Conservation (phyloP, 2,329 filamentous ascomycete genomes). For the Monilinia aucupariae region DNA sequence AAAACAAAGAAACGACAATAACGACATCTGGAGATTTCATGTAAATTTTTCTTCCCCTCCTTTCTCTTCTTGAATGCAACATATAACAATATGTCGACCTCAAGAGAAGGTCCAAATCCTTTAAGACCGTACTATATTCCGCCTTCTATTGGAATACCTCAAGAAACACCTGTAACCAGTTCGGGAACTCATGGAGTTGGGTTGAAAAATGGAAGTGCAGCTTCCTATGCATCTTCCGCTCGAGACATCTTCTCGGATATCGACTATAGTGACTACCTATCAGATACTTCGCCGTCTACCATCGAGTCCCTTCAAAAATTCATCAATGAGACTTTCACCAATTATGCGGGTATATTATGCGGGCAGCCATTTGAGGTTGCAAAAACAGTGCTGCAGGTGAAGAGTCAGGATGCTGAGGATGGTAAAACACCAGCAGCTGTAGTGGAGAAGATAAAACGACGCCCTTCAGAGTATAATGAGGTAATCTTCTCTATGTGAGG, state of each 20-base stretch:
- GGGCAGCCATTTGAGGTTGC: constrained; percentile 96
- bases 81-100: constrained; percentile 40
- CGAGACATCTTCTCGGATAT: constrained; percentile 84
- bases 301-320: constrained; percentile 70
- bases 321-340: constrained; percentile 81
- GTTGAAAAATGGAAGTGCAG: constrained; percentile 38
- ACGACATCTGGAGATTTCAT: not conserved
- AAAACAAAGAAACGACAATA: constrained; percentile 12
- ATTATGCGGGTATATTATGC: constrained; percentile 82
- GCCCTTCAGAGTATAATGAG: constrained; percentile 25
- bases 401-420: constrained; percentile 42
- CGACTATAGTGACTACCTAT: constrained; percentile 83
- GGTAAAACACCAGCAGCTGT: constrained; percentile 18
- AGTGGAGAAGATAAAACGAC: constrained; percentile 18
- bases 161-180: constrained; percentile 38
- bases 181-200: constrained; percentile 31
- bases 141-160: constrained; percentile 57
- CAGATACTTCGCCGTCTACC: constrained; percentile 68
- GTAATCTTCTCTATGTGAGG: constrained; percentile 21
- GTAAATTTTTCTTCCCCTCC: not conserved
- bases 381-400: constrained; percentile 84
- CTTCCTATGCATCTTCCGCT: constrained; percentile 58
- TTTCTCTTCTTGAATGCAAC: constrained; percentile 13
- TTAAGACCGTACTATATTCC: constrained; percentile 58
- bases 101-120: constrained; percentile 51